Evolutionary conservation across 768 basidiomycete genomes (phyloP).

Genomic region (Trametes meyenii): DNA sequence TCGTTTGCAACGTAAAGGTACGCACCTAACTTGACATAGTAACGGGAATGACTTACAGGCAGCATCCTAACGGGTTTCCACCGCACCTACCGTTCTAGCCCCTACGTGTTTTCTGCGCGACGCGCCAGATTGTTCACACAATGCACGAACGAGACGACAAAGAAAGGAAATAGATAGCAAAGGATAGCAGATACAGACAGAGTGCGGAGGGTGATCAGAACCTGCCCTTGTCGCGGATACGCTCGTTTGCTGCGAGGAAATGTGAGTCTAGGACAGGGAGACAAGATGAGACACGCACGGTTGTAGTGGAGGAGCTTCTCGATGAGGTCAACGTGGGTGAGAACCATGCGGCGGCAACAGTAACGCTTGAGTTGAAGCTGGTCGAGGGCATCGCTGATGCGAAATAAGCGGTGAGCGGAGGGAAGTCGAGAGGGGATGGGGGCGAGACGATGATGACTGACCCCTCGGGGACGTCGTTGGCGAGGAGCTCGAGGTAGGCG

Average conservation of each 20-base stretch:
- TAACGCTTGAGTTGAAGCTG: conserved; percentile 90
- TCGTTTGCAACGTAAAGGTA: too few species aligned
- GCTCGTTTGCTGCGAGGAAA: conserved; percentile 15
- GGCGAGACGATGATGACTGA: conserved; percentile 49
- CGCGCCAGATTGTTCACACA: too few species aligned
- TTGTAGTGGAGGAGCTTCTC: conserved; percentile 97
- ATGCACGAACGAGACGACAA: too few species aligned
- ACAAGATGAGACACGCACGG: conserved; percentile 54
- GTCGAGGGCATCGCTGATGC: conserved; percentile 80
- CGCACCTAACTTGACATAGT: too few species aligned
- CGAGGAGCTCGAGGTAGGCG: conserved; percentile 79
- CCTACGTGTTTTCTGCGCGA: too few species aligned
- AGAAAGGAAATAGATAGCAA: background rate
- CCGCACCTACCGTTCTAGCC: too few species aligned
- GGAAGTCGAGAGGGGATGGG: conserved; percentile 1
- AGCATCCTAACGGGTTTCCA: too few species aligned
- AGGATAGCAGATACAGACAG: background rate
- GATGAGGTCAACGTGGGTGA: conserved; percentile 97
- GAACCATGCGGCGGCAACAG: conserved; percentile 95
- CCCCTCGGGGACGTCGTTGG: conserved; percentile 88
- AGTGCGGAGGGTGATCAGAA: background rate
- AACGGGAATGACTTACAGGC: too few species aligned
- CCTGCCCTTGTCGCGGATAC: conserved; percentile 7
- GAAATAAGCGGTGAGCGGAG: background rate
- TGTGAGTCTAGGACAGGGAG: background rate